A percentile compares a stretch with the other conserved stretches of the same genome.
Evolutionary conservation across 768 basidiomycete species (phyloP).

Genomic region (Galerina sulciceps): DNA sequence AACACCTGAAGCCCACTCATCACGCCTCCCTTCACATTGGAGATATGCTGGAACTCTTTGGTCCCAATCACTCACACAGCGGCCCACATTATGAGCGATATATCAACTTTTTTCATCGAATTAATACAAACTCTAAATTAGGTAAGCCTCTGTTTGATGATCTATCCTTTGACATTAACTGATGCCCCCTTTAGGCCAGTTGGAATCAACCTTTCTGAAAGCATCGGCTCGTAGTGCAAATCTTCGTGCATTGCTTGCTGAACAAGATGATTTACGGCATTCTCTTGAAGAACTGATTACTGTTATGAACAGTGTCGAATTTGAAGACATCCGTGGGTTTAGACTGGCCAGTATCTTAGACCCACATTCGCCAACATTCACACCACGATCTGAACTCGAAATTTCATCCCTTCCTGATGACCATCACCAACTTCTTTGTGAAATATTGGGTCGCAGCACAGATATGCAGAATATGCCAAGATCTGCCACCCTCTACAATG

Average conservation of each 20-base stretch:
- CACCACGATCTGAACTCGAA: background rate
- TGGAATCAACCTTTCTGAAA: constrained; percentile 8
- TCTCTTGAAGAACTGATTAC: constrained; percentile 1
- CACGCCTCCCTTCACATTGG: constrained; percentile 7
- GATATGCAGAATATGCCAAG: background rate
- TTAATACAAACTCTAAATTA: constrained; percentile 22
- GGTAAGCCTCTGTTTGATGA: constrained; percentile 3
- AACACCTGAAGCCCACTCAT: constrained; percentile 3
- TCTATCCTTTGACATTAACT: background rate
- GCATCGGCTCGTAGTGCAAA: constrained; percentile 4
- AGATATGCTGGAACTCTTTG: background rate
- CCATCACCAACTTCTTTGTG: constrained; percentile 1
- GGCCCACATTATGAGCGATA: constrained; percentile 10
- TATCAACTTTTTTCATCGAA: constrained; percentile 23
- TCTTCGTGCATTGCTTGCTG: too few species aligned
- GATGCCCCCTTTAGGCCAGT: constrained; percentile 5
- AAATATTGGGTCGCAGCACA: background rate
- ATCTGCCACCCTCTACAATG: constrained; percentile 1
- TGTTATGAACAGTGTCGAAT: constrained; percentile 7
- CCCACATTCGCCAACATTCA: constrained; percentile 2
- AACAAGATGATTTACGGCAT: background rate
- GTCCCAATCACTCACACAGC: constrained; percentile 3
- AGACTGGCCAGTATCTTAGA: constrained; percentile 11
- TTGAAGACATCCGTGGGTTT: constrained; percentile 3
- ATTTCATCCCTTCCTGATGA: background rate